These are phyloP conservation scores for Cardamine chenopodiifolia DNA, from an alignment of 345 rosid genomes.

Conservation along the genomic window DNA sequence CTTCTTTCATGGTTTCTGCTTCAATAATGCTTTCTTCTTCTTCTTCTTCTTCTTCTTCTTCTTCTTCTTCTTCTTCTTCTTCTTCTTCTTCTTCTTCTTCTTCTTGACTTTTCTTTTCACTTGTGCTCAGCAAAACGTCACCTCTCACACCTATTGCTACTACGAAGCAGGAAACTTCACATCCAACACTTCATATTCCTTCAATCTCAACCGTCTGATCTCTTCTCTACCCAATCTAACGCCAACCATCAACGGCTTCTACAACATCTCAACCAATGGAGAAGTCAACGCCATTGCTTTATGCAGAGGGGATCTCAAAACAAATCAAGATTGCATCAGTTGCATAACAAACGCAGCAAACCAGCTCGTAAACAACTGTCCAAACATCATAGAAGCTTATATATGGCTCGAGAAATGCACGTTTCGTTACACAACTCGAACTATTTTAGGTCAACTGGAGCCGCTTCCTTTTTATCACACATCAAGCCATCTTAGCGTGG, in stretches of 20 bases:
- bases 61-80: not conserved
- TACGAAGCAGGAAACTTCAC: slow-evolving; percentile 31
- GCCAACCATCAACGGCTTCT: slow-evolving; percentile 34
- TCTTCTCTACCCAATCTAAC: slow-evolving; percentile 26
- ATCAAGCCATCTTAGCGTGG: slow-evolving; percentile 24
- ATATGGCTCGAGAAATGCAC: slow-evolving; percentile 32
- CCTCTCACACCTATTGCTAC: slow-evolving; percentile 18
- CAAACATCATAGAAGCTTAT: slow-evolving; percentile 13
- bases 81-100: not conserved
- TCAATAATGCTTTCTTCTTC: slow-evolving; percentile 2
- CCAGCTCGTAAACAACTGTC: slow-evolving; percentile 18
- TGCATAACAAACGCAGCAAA: slow-evolving; percentile 24
- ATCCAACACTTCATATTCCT: slow-evolving; percentile 27
- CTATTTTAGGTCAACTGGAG: slow-evolving; percentile 19
- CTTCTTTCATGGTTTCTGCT: slow-evolving; percentile 11
- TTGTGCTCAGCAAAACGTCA: slow-evolving; percentile 15
- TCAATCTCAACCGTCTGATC: slow-evolving; percentile 28
- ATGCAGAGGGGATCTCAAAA: slow-evolving; percentile 36
- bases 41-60: not conserved
- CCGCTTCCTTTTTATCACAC: slow-evolving; percentile 8
- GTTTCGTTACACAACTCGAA: slow-evolving; percentile 33
- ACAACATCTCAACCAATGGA: slow-evolving; percentile 18
- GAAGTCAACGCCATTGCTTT: slow-evolving; percentile 39
- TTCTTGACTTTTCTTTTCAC: not conserved
- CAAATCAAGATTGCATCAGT: slow-evolving; percentile 33